Conservation (phyloP, 805 yeast species). For the Huiozyma sinensis region DNA sequence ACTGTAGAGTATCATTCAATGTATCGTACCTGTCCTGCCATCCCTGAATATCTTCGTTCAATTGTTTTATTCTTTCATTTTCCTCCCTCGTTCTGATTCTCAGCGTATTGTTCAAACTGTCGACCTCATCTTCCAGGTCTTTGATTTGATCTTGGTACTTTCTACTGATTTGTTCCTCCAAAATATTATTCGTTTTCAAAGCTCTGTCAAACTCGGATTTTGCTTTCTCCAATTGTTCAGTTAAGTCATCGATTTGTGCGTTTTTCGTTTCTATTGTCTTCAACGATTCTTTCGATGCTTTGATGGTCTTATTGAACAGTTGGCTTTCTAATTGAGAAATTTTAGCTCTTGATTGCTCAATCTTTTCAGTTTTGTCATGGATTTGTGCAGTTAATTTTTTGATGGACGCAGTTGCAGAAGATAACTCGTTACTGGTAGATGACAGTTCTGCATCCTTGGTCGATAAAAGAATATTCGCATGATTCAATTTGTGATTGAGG, state of each 20-base stretch:
- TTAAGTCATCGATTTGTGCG: conserved; percentile 9
- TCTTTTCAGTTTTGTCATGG: neutral
- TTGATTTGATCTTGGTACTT: conserved; percentile 6
- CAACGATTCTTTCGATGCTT: conserved; percentile 12
- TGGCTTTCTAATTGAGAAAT: conserved; percentile 10
- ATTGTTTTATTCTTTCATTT: neutral
- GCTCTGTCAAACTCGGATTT: conserved; percentile 3
- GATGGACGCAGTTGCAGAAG: no score
- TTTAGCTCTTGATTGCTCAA: conserved; percentile 1
- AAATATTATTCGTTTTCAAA: conserved; percentile 1
- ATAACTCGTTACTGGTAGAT: neutral
- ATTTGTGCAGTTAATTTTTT: neutral
- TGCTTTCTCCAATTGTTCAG: conserved; percentile 1
- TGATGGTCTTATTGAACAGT: conserved; percentile 13
- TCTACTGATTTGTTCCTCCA: conserved; percentile 2
- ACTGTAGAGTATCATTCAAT: conserved; percentile 2
- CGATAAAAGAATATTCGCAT: neutral
- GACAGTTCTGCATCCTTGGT: neutral
- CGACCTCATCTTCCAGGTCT: conserved; percentile 7
- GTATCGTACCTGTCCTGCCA: conserved; percentile 4
- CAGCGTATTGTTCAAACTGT: conserved; percentile 1
- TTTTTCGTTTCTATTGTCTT: conserved; percentile 12
- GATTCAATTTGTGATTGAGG: no score
- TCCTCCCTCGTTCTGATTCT: neutral
- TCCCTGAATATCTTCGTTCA: conserved; percentile 1